phyloP scores from a whole-genome alignment of 2,329 filamentous ascomycete species.

The Albifimbria verrucaria region DNA sequence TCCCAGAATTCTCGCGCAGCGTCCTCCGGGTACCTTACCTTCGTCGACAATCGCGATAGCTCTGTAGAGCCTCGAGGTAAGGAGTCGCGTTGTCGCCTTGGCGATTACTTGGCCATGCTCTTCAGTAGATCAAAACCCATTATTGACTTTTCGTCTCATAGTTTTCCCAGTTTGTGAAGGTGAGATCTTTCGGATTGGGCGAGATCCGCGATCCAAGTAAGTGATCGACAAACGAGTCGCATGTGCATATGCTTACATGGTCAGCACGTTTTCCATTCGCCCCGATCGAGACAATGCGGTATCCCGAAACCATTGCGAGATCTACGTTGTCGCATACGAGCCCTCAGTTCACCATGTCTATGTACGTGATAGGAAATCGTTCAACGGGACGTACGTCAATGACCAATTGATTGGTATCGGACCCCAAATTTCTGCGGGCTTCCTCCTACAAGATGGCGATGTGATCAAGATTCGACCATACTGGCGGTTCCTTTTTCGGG shows the following conservation, averaged over 20 bases:
- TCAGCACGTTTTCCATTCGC: conserved; percentile 36
- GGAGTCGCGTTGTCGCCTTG: too few species aligned
- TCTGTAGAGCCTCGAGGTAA: too few species aligned
- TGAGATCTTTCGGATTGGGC: conserved; percentile 32
- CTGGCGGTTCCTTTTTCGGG: conserved; percentile 33
- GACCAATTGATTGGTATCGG: conserved; percentile 38
- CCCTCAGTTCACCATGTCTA: conserved; percentile 42
- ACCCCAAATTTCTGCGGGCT: conserved; percentile 34
- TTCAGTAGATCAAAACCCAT: background rate
- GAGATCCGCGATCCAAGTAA: conserved; percentile 31
- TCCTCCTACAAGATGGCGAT: conserved; percentile 50
- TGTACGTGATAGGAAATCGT: conserved; percentile 53
- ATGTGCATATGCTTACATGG: background rate
- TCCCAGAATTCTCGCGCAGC: too few species aligned
- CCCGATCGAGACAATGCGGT: conserved; percentile 34
- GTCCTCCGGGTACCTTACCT: too few species aligned
- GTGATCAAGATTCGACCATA: conserved; percentile 37
- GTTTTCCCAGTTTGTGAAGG: conserved; percentile 25
- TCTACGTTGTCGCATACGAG: conserved; percentile 53
- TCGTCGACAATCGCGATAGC: too few species aligned
- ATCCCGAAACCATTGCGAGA: conserved; percentile 52
- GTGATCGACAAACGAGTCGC: conserved; percentile 2
- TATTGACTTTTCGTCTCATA: conserved; percentile 6
- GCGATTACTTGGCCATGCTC: too few species aligned
- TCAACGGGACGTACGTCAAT: conserved; percentile 53